Evolutionary conservation across 2,329 filamentous ascomycete genomes (phyloP).

Genomic region (Penicillium sp.): DNA sequence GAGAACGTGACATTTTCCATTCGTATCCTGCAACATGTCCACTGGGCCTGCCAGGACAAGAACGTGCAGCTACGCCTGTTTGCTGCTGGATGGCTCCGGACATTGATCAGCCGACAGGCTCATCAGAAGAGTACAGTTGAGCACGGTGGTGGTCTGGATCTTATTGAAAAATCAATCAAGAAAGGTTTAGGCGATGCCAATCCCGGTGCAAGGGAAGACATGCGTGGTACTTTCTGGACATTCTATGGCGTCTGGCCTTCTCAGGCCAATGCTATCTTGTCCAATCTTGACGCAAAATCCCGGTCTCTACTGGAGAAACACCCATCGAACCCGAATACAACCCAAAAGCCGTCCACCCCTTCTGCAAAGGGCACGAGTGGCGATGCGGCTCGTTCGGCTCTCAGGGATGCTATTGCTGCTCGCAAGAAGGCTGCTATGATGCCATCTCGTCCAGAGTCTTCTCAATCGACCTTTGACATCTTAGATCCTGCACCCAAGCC

Average conservation of each 20-base stretch:
- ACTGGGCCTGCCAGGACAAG: constrained; percentile 80
- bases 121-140: constrained; percentile 77
- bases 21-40: constrained; percentile 81
- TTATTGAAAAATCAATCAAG: constrained; percentile 82
- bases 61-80: constrained; percentile 82
- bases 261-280: constrained; percentile 72
- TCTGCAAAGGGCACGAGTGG: constrained; percentile 18
- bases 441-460: constrained; percentile 54
- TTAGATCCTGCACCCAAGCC: constrained; percentile 31
- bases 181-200: constrained; percentile 87
- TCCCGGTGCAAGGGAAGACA: constrained; percentile 80
- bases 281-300: constrained; percentile 69
- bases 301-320: constrained; percentile 79
- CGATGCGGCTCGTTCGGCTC: constrained; percentile 46
- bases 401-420: constrained; percentile 79
- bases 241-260: constrained; percentile 74
- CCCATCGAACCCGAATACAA: constrained; percentile 60
- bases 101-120: constrained; percentile 69
- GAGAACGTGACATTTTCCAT: constrained; percentile 72
- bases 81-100: constrained; percentile 77
- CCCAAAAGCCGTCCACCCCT: constrained; percentile 16
- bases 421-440: constrained; percentile 60
- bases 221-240: constrained; percentile 79
- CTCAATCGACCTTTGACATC: constrained; percentile 50
- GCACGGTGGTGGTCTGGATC: constrained; percentile 73